Evolutionary conservation across 306 rosid species (phyloP), one percentile per base, ranked within the genome.

Genomic region (Gastrolobium villosum): DNA sequence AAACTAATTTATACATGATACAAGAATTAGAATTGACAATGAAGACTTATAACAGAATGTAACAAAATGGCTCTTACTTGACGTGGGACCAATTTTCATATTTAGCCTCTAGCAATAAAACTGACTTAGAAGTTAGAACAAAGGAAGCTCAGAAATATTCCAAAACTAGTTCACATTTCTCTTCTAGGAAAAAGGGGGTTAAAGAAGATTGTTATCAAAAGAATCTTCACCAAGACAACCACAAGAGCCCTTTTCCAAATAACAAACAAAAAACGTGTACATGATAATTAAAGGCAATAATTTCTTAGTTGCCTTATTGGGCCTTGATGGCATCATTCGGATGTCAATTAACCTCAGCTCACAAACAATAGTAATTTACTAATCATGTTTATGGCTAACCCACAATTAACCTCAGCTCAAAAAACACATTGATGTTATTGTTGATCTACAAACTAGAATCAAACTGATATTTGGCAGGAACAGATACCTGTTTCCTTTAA

Each of bases 401-500:
- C 54, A 26, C 36, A 62, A 43, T 57, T 71, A 20, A 20, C 26
- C 26, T 20, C 26, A 20, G 26, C 10, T 26, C 20, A 43, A 49
- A 65, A 69, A 31, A 30, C 15, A 71, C 63, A 41, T 40, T 4
- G 13, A 69, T 37, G 28, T 48, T 64, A 36, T 14, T 8, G 48
- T 49, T 65, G 28, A 45, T 30, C 65, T 9, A 43, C 59, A 77
- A 64, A 50, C 82, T 64, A 60, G 13, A 80, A 67, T 75, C 41
- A 73, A 75, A 82, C 59, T 31, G 57, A 62, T 44, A 56, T 36
- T 28, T 62, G 40, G 71, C 61, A 45, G 55, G 81, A 65, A 60
- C 0, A 72, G 8, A 79, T 87, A 94, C 99, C 99, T 92, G 91
- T 92, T 95, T 78, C 97, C 99, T 83, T 84, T 89, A 14, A 92